A percentile compares a stretch with the other conserved stretches of the same genome.
Evolutionary conservation across 1,139 yeast genomes (phyloP).

Genomic region (Keqinozyma sinolaborantium): DNA sequence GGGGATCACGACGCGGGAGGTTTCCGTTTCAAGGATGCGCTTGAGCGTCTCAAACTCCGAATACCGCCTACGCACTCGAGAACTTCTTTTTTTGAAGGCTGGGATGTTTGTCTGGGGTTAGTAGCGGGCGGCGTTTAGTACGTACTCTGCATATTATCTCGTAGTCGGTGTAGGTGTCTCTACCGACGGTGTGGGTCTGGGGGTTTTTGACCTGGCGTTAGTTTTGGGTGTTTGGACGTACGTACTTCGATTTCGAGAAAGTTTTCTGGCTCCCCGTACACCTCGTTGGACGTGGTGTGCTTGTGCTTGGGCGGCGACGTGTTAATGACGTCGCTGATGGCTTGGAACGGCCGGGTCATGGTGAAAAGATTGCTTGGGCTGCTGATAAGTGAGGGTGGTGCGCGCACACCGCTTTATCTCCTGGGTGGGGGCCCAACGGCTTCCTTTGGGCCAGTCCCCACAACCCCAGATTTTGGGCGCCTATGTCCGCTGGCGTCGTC

Average conservation of each 20-base stretch:
- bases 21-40: conserved; percentile 70
- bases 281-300: conserved; percentile 72
- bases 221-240: conserved; percentile 3
- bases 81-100: conserved; percentile 64
- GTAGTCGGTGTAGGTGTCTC: conserved; percentile 81
- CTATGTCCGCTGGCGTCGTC: too few relatives aligned
- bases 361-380: too few relatives aligned
- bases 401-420: too few relatives aligned
- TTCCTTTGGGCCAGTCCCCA: too few relatives aligned
- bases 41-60: conserved; percentile 85
- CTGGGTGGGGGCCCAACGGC: too few relatives aligned
- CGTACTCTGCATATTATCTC: conserved; percentile 70
- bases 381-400: too few relatives aligned
- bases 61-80: conserved; percentile 80
- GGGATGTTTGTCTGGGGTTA: conserved; percentile 67
- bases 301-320: conserved; percentile 35
- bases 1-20: conserved; percentile 78
- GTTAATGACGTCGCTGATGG: conserved; percentile 43
- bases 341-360: conserved; percentile 46
- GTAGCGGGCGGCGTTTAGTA: conserved; percentile 9
- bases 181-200: conserved; percentile 70
- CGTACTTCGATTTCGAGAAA: conserved; percentile 85
- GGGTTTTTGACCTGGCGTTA: conserved; percentile 47
- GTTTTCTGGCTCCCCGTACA: conserved; percentile 93
- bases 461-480: too few relatives aligned